Evolutionary conservation across 2,329 filamentous ascomycete genomes (phyloP), one percentile per base, ranked within the genome.

Genomic region (Trichoderma pleuroti): DNA sequence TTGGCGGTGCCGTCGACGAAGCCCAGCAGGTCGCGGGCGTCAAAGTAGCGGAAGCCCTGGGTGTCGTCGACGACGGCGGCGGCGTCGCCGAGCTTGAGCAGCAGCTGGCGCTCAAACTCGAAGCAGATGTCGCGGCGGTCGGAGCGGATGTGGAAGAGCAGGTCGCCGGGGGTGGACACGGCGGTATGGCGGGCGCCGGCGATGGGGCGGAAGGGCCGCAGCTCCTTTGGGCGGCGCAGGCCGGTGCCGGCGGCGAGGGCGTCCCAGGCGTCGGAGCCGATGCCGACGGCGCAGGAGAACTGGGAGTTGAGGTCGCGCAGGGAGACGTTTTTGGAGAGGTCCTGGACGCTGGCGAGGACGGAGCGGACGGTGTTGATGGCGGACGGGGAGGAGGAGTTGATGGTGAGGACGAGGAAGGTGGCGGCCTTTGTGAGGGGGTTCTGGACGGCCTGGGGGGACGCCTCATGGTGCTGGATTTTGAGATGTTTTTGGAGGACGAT

Each of bases 1-100:
- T 89, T 89, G 3, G 87, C 87, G 0, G 87, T 89, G 18, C 87
- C 87, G 70, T 89, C 87, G 4, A 89, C 86, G 66, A 89, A 89
- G 1, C 87, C 87, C 0, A 89, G 81, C 0, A 89, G 82, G 72
- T 89, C 87, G 1, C 87, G 85, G 0, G 84, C 82, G 72, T 89
- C 87, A 71, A 88, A 88, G 76, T 89, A 89, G 4, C 87, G 84
- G 76, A 89, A 89, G 0, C 87, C 87, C 1, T 82, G 78, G 0
- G 87, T 89, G 68, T 84, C 84, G 64, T 89, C 87, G 1, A 84
- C 80, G 1, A 87, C 81, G 0, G 74, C 76, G 12, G 88, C 83
- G 0, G 84, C 72, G 56, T 83, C 82, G 0, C 84, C 85, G 0
- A 89, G 80, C 2, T 76, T 73, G 16, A 84, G 81, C 74, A 88